Conservation (phyloP, 306 rosid genomes). For the Hippophae rhamnoides region DNA sequence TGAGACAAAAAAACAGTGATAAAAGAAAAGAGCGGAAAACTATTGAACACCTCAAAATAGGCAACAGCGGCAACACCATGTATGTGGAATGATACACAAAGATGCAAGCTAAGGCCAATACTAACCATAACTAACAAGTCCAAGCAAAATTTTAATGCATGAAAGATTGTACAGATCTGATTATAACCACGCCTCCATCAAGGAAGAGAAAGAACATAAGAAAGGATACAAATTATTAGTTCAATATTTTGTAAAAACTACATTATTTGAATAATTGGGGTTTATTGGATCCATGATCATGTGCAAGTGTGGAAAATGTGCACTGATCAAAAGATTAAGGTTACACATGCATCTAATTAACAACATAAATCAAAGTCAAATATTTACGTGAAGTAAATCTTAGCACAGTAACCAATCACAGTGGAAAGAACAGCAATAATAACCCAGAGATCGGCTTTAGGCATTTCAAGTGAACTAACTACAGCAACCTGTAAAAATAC, state of each 20-base stretch:
- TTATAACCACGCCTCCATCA: neutral
- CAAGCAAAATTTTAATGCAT: constrained; percentile 1
- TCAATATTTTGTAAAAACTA: neutral
- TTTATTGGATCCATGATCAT: constrained; percentile 4
- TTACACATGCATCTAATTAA: neutral
- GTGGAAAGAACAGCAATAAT: constrained; percentile 70
- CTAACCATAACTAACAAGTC: neutral
- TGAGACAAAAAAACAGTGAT: neutral
- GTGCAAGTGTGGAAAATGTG: constrained; percentile 5
- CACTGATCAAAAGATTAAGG: constrained; percentile 1
- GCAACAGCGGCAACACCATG: neutral
- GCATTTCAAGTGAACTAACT: constrained; percentile 69
- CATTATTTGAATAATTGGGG: constrained; percentile 1
- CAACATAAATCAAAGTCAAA: constrained; percentile 2
- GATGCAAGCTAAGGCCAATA: neutral
- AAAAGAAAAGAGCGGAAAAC: neutral
- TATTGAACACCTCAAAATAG: neutral
- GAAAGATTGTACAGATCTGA: constrained; percentile 1
- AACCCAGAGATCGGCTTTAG: constrained; percentile 81
- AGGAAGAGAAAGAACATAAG: neutral
- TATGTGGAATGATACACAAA: constrained; percentile 11
- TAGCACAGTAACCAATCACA: constrained; percentile 78
- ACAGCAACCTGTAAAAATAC: constrained; percentile 65
- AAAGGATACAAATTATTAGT: neutral
- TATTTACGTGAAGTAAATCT: constrained; percentile 87